Base-by-base conservation (phyloP, 176 grass and related monocot genomes). In the Ensete ventricosum region DNA sequence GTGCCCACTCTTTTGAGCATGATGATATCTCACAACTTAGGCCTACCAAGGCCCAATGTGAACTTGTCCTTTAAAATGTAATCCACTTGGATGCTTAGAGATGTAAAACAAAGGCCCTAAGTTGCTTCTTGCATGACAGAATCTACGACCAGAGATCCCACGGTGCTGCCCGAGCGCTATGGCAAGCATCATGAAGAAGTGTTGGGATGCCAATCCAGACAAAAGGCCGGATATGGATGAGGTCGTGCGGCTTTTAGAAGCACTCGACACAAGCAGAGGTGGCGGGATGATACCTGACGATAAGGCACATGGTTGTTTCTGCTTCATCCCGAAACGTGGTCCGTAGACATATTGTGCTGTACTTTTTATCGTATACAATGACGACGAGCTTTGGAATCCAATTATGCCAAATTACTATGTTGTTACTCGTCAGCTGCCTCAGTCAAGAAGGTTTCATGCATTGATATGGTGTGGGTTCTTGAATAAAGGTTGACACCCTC, bases 141-240 rank as follows among this genome's bases (percentile, higher is more conserved):
- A 71, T 27, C 20, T 71, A 27, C 11, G 68, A 9, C 68, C 68
- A 11, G 68, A 71, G 9, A 71, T 71, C 51, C 68, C 68, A 14
- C 68, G 68, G 1, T 52, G 68, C 20, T 71, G 68, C 20, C 68
- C 68, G 8, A 71, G 68, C 11, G 16, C 68, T 11, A 19, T 71
- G 43, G 68, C 8, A 10, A 71, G 26, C 34, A n/a, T 71, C 1
- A 71, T 71, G 68, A 49, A n/a, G 1, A 50, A 20, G 16, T 71
- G 68, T n/a, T 71, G 68, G 68, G 68, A 71, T 71, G 68, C 43
- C 17, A 71, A 71, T 51, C 48, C 48, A n/a, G 29, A 19, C 19
- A 71, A 48, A 9, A 8, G 68, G 49, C 68, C 68, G 2, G 68
- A 71, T 25, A 71, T 71, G 68, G 16, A 51, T 12, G 68, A 71